Evolutionary conservation across 345 rosid genomes (phyloP).

Genomic region (Eucalyptus regnans): DNA sequence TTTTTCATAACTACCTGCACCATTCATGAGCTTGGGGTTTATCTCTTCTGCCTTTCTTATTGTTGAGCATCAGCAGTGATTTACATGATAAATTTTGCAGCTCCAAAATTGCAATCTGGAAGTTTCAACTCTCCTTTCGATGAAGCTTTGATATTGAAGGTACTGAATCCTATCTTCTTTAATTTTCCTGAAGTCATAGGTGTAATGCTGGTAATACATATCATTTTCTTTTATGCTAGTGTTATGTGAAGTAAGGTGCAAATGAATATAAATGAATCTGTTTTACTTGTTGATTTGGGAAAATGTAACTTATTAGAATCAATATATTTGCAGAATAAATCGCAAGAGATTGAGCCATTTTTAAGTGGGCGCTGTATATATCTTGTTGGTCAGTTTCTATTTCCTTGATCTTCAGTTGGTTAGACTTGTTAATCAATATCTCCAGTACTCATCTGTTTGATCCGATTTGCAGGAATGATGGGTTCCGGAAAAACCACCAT

Average conservation of each 20-base stretch:
- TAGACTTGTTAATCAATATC: background rate
- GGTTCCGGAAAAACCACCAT: conserved; percentile 97
- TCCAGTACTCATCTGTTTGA: background rate
- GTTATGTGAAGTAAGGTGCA: background rate
- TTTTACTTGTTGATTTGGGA: background rate
- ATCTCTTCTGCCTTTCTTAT: background rate
- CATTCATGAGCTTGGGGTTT: background rate
- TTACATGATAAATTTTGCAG: conserved; percentile 18
- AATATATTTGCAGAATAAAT: conserved; percentile 54
- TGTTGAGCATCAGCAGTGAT: background rate
- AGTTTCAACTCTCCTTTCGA: conserved; percentile 21
- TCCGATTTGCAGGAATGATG: conserved; percentile 69
- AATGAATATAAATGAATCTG: background rate
- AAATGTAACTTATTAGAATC: conserved; percentile 10
- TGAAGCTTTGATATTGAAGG: conserved; percentile 54
- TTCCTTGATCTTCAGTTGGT: background rate
- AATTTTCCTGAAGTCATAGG: background rate
- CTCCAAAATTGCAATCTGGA: conserved; percentile 41
- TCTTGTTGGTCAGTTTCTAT: conserved; percentile 79
- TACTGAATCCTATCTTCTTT: background rate
- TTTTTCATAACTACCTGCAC: background rate
- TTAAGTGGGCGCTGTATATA: conserved; percentile 70
- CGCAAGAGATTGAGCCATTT: conserved; percentile 61
- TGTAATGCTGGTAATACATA: background rate
- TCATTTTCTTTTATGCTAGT: background rate